Evolutionary conservation across 306 rosid species (phyloP), one percentile per base, ranked within the genome.

Genomic region (Parietaria judaica): DNA sequence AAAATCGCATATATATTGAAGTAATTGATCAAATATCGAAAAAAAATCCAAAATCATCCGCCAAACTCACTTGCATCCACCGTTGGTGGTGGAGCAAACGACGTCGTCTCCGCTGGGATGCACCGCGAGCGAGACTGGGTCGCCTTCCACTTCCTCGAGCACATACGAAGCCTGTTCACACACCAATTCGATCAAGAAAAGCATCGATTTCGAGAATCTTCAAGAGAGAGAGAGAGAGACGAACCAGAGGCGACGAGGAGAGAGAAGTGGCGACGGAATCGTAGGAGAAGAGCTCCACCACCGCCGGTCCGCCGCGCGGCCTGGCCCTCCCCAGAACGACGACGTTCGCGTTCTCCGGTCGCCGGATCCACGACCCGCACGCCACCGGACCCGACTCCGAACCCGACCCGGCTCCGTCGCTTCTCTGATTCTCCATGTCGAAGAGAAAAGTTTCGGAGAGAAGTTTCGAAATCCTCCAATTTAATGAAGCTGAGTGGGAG

Each of bases 291-390:
- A 92, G 77, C 73, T 86, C 77, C 8, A 92, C 71, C 73, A 79
- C 49, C 41, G 98, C 77, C 61, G 89, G 85, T 44, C 63, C 36
- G 77, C 84, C 74, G 78, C 37, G 11, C 36, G 53, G 14, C 63
- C 77, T 76, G 15, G 86, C 81, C 89, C 78, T 85, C 61, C 92
- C 96, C 3, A 82, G 55, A 54, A 83, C 80, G 36, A 76, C 85
- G 51, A 81, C 73, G 55, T 64, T 80, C 13, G 66, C 68, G 14
- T 85, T 92, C 31, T 92, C 95, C 66, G 98, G 88, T n/a, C 95
- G 73, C 41, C 98, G 86, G 72, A 86, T 88, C 98, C 98, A 92
- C 43, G 86, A 75, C 60, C 96, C 98, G 56, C 96, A 88, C 4
- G 84, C 70, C 43, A 86, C 77, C 50, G 90, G 80, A 70, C 95